A percentile compares a stretch with the other conserved stretches of the same genome.
phyloP scores from a whole-genome alignment of 768 basidiomycete genomes.

The Pulveroboletus sp. region DNA sequence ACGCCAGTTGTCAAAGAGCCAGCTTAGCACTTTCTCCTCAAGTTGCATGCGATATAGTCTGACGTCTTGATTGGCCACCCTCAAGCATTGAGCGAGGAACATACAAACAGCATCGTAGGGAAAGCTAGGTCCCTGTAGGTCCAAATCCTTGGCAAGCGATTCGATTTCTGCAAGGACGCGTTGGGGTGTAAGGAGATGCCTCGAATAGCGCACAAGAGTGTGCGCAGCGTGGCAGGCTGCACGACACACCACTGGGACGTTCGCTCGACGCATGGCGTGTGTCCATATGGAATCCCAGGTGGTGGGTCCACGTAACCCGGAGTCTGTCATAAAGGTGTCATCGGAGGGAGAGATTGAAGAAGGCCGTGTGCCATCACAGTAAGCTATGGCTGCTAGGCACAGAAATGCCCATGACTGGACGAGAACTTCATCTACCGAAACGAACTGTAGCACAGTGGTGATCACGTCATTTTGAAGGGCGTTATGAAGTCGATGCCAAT shows the following conservation, averaged over 20 bases:
- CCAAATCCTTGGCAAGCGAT: conserved; percentile 72
- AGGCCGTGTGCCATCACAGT: conserved; percentile 36
- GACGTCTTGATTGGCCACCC: conserved; percentile 74
- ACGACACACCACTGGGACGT: conserved; percentile 65
- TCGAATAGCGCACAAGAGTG: conserved; percentile 45
- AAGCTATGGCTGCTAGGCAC: conserved; percentile 69
- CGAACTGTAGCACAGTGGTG: conserved; percentile 50
- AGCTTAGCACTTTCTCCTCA: conserved; percentile 80
- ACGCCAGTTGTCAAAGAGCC: conserved; percentile 75
- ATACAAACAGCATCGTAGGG: conserved; percentile 89
- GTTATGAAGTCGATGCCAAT: conserved; percentile 64
- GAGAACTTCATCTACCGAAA: conserved; percentile 58
- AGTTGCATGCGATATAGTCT: conserved; percentile 78
- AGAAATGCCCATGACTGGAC: conserved; percentile 86
- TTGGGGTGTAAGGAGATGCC: conserved; percentile 47
- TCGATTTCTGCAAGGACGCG: conserved; percentile 72
- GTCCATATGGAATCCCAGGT: conserved; percentile 85
- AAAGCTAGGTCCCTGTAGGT: conserved; percentile 83
- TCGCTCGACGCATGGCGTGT: conserved; percentile 70
- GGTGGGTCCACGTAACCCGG: conserved; percentile 15
- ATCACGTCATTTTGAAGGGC: conserved; percentile 56
- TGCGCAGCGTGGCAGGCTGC: conserved; percentile 73
- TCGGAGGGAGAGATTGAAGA: conserved; percentile 1
- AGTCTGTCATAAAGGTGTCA: background rate
- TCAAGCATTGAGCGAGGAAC: conserved; percentile 68